Percentiles rank a stretch among this genome's conserved stretches.
phyloP scores from a whole-genome alignment of 495 filamentous ascomycete species.

The Penicillium angulare region DNA sequence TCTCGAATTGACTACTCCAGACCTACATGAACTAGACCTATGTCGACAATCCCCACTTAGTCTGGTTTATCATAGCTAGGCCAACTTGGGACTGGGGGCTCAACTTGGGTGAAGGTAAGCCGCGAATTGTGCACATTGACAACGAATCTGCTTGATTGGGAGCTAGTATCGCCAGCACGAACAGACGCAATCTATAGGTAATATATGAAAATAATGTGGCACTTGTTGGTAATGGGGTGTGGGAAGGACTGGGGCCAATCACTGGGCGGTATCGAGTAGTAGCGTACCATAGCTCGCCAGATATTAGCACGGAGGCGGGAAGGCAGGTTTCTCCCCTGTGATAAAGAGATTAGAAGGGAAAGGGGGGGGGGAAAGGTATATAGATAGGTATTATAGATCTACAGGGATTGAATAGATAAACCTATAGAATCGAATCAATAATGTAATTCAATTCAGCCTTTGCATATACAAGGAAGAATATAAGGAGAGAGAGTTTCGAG shows the following conservation, averaged over 20 bases:
- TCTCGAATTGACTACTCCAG: not conserved
- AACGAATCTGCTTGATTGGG: not conserved
- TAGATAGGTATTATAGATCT: no score
- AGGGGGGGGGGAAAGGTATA: no score
- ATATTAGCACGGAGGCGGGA: constrained; percentile 10
- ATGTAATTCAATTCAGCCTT: no score
- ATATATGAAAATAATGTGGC: not conserved
- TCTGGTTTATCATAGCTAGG: not conserved
- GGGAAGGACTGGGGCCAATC: constrained; percentile 12
- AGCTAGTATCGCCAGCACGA: no score
- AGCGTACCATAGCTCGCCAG: constrained; percentile 20
- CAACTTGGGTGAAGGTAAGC: no score
- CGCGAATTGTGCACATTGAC: no score
- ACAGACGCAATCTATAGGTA: not conserved
- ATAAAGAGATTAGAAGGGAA: not conserved
- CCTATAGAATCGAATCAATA: no score
- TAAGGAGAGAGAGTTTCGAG: no score
- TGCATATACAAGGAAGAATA: no score
- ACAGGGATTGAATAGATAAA: no score
- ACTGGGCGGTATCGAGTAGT: constrained; percentile 8
- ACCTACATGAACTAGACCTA: no score
- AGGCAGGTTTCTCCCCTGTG: no score
- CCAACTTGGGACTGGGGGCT: not conserved
- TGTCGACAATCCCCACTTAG: not conserved
- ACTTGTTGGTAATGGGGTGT: constrained; percentile 1